These are phyloP conservation scores for Lojkania enalia DNA, from an alignment of 2,329 filamentous ascomycete species.

Conservation along the genomic window DNA sequence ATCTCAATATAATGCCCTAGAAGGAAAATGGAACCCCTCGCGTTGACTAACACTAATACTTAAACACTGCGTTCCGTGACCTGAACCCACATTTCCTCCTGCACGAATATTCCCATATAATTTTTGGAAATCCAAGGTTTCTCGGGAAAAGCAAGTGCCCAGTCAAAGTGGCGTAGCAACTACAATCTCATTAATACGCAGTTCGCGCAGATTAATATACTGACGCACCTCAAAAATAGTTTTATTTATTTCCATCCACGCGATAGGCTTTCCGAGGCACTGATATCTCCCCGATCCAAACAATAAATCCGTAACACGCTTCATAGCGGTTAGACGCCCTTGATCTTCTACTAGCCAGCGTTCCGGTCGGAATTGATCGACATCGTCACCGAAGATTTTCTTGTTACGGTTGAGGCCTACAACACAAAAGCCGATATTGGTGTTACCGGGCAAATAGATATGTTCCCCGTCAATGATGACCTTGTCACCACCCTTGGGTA, in stretches of 20 bases:
- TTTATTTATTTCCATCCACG: slow-evolving; percentile 40
- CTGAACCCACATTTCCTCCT: slow-evolving; percentile 29
- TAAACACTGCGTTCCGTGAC: too few relatives aligned
- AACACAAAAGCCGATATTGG: slow-evolving; percentile 30
- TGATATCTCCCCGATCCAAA: slow-evolving; percentile 39
- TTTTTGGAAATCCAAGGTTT: slow-evolving; percentile 25
- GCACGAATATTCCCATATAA: slow-evolving; percentile 24
- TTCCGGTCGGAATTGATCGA: slow-evolving; percentile 52
- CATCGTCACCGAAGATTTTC: slow-evolving; percentile 41
- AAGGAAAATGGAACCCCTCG: too few relatives aligned
- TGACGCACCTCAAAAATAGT: slow-evolving; percentile 47
- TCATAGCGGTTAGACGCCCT: slow-evolving; percentile 24
- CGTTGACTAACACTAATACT: too few relatives aligned
- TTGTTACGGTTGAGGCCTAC: slow-evolving; percentile 25
- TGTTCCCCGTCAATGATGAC: slow-evolving; percentile 22
- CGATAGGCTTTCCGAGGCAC: slow-evolving; percentile 37
- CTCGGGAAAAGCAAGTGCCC: slow-evolving; percentile 24
- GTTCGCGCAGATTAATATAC: background rate
- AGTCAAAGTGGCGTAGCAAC: slow-evolving; percentile 29
- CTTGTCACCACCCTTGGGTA: slow-evolving; percentile 31
- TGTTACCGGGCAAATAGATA: slow-evolving; percentile 31
- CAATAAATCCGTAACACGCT: slow-evolving; percentile 30
- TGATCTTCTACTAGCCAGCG: slow-evolving; percentile 46
- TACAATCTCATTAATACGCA: slow-evolving; percentile 4
- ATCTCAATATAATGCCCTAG: too few relatives aligned